Conservation (phyloP, 805 yeast species). For the Cyberlindnera xishuangbannaensis region DNA sequence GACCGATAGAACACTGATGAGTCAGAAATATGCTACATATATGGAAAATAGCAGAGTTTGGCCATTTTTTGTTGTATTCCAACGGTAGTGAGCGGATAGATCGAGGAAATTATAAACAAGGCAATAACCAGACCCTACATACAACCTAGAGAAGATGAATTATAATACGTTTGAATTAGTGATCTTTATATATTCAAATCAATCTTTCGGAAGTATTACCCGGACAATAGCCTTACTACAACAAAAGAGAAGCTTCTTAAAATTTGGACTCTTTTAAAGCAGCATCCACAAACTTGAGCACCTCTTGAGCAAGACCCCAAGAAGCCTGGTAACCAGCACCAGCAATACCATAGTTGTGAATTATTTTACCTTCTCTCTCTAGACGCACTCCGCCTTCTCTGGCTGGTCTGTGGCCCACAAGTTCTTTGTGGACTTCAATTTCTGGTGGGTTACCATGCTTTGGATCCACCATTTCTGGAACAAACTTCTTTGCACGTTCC, state of each 20-base stretch:
- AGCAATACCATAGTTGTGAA: conserved; percentile 68
- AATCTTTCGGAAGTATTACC: not conserved
- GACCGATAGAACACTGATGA: too few relatives aligned
- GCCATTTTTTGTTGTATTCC: too few relatives aligned
- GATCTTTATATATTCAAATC: not conserved
- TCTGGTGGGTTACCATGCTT: conserved; percentile 27
- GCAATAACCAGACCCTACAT: too few relatives aligned
- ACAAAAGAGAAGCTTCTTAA: too few relatives aligned
- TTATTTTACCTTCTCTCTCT: conserved; percentile 36
- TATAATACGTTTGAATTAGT: not conserved
- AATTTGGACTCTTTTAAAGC: conserved; percentile 22
- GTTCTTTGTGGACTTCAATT: conserved; percentile 42
- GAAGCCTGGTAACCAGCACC: conserved; percentile 78
- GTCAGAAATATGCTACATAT: too few relatives aligned
- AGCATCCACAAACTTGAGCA: conserved; percentile 31
- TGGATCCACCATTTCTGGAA: conserved; percentile 25
- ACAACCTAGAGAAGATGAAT: not conserved
- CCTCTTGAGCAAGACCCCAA: conserved; percentile 52
- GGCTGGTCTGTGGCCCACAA: conserved; percentile 67
- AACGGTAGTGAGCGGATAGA: too few relatives aligned
- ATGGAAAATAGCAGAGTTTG: too few relatives aligned
- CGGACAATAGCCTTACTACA: too few relatives aligned
- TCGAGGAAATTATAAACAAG: too few relatives aligned
- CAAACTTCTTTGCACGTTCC: conserved; percentile 21
- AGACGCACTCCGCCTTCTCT: conserved; percentile 55